Base-by-base conservation (phyloP, 306 rosid genomes). In the Inga laurina region DNA sequence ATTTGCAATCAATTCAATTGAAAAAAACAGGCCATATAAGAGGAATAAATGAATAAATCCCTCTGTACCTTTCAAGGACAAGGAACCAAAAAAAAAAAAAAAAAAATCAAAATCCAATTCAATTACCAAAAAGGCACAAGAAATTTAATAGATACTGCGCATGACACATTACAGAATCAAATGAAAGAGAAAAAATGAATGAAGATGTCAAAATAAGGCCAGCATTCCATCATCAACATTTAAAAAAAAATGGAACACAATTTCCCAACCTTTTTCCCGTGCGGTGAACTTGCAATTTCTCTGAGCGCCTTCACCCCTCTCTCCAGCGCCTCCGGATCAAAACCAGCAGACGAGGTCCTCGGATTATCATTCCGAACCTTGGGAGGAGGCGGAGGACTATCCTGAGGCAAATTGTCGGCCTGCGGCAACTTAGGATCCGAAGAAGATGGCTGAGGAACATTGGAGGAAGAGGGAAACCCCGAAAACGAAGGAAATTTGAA, bases 251-350 rank as follows among this genome's bases (percentile, higher is more conserved):
- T 0, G 5, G 5, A 49, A 49, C 15, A 67, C 46, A 70, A 43
- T 70, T 21, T 27, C 30, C 21, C 35, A 65, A 96, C 99, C 93
- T 96, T 89, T 88, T 91, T 94, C 65, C 91, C 92, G 8, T 92
- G 86, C 2, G 91, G 78, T 24, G 97, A 88, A 76, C 73, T 68
- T 34, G 88, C 21, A 45, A 96, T 89, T 19, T 90, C 87, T 49
- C 1, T 82, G 76, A 94, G 85, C 48, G 88, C 90, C 82, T 89
- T 81, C 46, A 90, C 99, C 0, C 97, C 99, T 46, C 92, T 87
- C 84, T 92, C 98, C 76, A 96, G 84, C 0, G 99, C 87, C 76
- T 89, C 95, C 0, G 98, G 97, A 86, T 96, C 99, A 86, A 96
- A 96, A 1, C 99, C 99, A 3, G 95, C 88, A n/a, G 99, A 88